These are phyloP conservation scores for Leucosporidium creatinivorum DNA, from an alignment of 768 basidiomycete genomes.

Conservation along the genomic window DNA sequence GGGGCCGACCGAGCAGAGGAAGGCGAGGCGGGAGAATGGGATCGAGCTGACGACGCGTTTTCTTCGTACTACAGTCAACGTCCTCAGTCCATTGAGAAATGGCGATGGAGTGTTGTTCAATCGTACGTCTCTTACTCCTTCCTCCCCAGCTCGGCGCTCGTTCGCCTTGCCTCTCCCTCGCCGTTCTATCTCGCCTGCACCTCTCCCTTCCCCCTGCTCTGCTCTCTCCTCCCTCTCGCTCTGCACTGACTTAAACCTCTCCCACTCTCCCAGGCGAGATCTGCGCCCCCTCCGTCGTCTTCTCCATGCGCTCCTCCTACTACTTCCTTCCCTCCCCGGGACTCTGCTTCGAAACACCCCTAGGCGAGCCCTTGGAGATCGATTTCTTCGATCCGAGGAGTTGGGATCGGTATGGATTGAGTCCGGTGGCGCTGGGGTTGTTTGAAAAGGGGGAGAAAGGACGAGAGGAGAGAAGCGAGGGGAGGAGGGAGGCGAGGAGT, in stretches of 20 bases:
- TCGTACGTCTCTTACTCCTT: too few species aligned
- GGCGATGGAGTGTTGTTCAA: slow-evolving; percentile 12
- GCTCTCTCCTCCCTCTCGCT: too few species aligned
- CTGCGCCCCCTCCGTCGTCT: slow-evolving; percentile 7
- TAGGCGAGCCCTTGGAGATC: slow-evolving; percentile 13
- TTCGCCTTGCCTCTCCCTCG: too few species aligned
- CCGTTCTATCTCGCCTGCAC: too few species aligned
- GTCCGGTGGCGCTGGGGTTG: slow-evolving; percentile 20
- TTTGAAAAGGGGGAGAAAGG: not conserved
- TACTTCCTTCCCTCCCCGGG: slow-evolving; percentile 18
- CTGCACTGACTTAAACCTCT: too few species aligned
- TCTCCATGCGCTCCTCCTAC: slow-evolving; percentile 19
- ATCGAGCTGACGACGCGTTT: too few species aligned
- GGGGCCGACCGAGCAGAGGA: too few species aligned
- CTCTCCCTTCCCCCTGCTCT: too few species aligned
- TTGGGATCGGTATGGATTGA: slow-evolving; percentile 5
- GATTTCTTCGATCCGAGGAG: slow-evolving; percentile 24
- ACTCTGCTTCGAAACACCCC: slow-evolving; percentile 29
- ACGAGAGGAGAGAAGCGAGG: too few species aligned
- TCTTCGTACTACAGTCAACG: slow-evolving; percentile 20
- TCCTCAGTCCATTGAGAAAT: slow-evolving; percentile 22
- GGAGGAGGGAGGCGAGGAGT: too few species aligned
- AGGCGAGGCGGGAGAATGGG: too few species aligned
- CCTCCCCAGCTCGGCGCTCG: too few species aligned
- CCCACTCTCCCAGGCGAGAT: slow-evolving; percentile 7